Conservation (phyloP, 2,329 filamentous ascomycete genomes). For the Polychaeton citri region DNA sequence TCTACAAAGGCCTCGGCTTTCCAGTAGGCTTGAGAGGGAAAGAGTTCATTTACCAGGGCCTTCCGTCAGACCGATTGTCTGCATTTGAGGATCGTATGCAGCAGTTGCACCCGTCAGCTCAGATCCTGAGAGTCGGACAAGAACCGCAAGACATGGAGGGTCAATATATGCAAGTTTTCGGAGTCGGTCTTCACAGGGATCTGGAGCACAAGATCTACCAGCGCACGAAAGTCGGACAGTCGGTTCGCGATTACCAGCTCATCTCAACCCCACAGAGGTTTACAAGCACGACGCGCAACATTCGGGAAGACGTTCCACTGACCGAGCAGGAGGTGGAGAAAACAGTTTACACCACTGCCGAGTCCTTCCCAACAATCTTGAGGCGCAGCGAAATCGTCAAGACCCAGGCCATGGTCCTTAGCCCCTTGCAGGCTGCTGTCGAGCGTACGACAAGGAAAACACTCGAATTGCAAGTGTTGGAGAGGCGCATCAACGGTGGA, state of each 20-base stretch:
- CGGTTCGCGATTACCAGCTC: conserved; percentile 76
- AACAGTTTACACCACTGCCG: conserved; percentile 66
- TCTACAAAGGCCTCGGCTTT: conserved; percentile 82
- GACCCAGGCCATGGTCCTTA: conserved; percentile 51
- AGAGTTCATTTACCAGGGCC: conserved; percentile 81
- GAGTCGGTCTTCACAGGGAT: conserved; percentile 71
- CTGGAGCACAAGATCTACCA: conserved; percentile 74
- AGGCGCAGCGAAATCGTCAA: conserved; percentile 73
- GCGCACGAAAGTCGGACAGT: conserved; percentile 67
- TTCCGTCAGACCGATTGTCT: conserved; percentile 59
- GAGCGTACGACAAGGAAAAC: conserved; percentile 88
- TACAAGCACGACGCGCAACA: conserved; percentile 60
- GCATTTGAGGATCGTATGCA: conserved; percentile 87
- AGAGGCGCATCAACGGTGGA: conserved; percentile 47
- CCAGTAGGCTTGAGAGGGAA: conserved; percentile 71
- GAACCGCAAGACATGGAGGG: conserved; percentile 64
- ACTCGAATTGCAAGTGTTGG: conserved; percentile 63
- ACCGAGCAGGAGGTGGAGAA: conserved; percentile 72
- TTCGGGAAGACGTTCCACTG: conserved; percentile 46
- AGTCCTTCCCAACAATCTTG: conserved; percentile 82
- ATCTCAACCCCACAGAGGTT: conserved; percentile 67
- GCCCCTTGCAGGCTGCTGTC: conserved; percentile 72
- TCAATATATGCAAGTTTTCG: conserved; percentile 73
- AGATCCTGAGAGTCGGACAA: conserved; percentile 59
- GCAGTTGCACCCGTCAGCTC: conserved; percentile 73